Percentiles rank a stretch among this genome's conserved stretches.
These are phyloP conservation scores for Candida fluviatilis DNA, from an alignment of 805 yeast genomes.

Conservation along the genomic window DNA sequence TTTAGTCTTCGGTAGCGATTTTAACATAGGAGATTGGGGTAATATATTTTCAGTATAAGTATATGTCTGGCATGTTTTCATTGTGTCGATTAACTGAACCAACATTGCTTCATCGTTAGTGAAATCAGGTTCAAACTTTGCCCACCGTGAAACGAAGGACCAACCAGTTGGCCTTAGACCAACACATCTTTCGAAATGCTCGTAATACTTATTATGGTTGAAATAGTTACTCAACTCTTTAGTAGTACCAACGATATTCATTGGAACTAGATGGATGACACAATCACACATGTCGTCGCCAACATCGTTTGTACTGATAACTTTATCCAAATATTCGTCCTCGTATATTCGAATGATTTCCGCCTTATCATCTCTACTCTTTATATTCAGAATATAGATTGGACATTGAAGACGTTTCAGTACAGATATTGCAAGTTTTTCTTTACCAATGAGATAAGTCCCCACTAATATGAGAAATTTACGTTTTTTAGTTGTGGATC, in stretches of 20 bases:
- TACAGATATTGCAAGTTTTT: slow-evolving; percentile 67
- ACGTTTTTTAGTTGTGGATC: slow-evolving; percentile 19
- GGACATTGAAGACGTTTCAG: slow-evolving; percentile 51
- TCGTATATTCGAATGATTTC: slow-evolving; percentile 43
- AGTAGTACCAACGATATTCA: slow-evolving; percentile 50
- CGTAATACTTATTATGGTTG: slow-evolving; percentile 39
- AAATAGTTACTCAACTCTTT: slow-evolving; percentile 47
- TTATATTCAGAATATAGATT: slow-evolving; percentile 48
- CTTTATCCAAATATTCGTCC: slow-evolving; percentile 36
- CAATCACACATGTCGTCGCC: slow-evolving; percentile 45
- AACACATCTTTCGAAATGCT: slow-evolving; percentile 54
- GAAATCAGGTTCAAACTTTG: slow-evolving; percentile 3
- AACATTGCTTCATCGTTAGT: slow-evolving; percentile 2
- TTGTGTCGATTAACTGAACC: slow-evolving; percentile 11
- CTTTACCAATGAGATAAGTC: slow-evolving; percentile 91
- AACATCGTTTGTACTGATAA: slow-evolving; percentile 26
- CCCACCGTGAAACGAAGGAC: slow-evolving; percentile 44
- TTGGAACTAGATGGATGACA: slow-evolving; percentile 67
- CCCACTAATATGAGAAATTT: slow-evolving; percentile 67
- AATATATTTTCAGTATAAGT: slow-evolving; percentile 26
- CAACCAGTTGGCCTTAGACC: slow-evolving; percentile 91
- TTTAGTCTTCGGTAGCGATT: slow-evolving; percentile 9
- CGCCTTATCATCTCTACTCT: slow-evolving; percentile 39
- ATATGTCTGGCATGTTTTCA: slow-evolving; percentile 17
- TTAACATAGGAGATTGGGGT: slow-evolving; percentile 19